Percentiles rank a stretch among this genome's conserved stretches.
Conservation (phyloP, 805 yeast genomes). For the Wickerhamiella nectarea region DNA sequence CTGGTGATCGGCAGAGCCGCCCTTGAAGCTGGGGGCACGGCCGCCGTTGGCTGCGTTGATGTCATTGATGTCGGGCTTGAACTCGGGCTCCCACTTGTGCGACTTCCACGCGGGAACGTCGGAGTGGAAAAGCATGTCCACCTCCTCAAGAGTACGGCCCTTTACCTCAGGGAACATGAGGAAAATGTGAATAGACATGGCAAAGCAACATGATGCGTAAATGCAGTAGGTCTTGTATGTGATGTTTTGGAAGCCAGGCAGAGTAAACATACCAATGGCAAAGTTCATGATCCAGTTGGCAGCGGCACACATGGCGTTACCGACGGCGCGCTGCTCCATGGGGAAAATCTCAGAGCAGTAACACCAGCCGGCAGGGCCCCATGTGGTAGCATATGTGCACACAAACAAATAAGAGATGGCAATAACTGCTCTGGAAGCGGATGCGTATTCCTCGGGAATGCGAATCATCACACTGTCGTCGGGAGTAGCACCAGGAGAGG, state of each 20-base stretch:
- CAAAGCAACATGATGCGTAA: conserved; percentile 57
- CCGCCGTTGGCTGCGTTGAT: conserved; percentile 22
- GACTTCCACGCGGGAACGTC: conserved; percentile 19
- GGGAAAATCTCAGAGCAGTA: conserved; percentile 51
- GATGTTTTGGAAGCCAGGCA: conserved; percentile 59
- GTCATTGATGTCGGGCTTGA: conserved; percentile 14
- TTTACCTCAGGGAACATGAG: conserved; percentile 50
- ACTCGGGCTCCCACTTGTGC: conserved; percentile 15
- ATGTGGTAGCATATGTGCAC: conserved; percentile 64
- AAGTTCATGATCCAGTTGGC: conserved; percentile 75
- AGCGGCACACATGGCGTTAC: conserved; percentile 57
- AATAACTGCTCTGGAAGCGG: conserved; percentile 36
- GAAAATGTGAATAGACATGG: conserved; percentile 45
- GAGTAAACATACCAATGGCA: conserved; percentile 56
- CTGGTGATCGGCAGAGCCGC: not conserved
- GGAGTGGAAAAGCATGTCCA: conserved; percentile 42
- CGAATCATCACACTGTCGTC: conserved; percentile 30
- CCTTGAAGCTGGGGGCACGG: conserved; percentile 17
- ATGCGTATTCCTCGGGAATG: conserved; percentile 33
- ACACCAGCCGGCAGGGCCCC: conserved; percentile 79
- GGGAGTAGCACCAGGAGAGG: conserved; percentile 2
- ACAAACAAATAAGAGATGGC: conserved; percentile 48
- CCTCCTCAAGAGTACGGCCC: conserved; percentile 54
- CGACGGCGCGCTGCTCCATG: conserved; percentile 60
- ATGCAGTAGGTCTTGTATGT: conserved; percentile 54